Conservation (phyloP, 169 alveolate genomes). For the Sarcocystis neurona region DNA sequence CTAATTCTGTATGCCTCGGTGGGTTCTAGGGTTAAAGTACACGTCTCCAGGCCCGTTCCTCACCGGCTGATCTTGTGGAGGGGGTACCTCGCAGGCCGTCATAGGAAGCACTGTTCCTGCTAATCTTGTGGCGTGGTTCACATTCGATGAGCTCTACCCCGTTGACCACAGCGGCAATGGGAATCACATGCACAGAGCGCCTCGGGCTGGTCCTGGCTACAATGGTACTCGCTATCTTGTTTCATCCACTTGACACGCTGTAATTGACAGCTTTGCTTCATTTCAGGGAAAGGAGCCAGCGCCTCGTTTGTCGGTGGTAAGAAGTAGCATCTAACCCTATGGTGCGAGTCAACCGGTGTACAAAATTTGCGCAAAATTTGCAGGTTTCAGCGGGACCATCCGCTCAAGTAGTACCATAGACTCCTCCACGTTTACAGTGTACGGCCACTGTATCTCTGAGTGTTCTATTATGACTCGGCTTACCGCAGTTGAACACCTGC, state of each 20-base stretch:
- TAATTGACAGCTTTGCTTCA: not conserved
- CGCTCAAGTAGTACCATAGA: constrained; percentile 57
- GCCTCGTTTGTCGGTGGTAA: constrained; percentile 63
- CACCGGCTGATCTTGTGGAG: not conserved
- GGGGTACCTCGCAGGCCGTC: constrained; percentile 49
- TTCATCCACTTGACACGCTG: not conserved
- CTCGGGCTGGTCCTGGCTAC: constrained; percentile 64
- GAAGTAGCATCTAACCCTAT: not conserved
- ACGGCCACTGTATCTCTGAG: not conserved
- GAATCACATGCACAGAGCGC: constrained; percentile 65
- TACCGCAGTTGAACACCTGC: not conserved
- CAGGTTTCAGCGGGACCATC: constrained; percentile 53
- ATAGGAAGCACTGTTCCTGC: constrained; percentile 51
- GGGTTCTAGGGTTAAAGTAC: not conserved
- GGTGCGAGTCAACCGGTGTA: not conserved
- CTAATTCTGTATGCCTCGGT: constrained; percentile 60
- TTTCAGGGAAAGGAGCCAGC: constrained; percentile 59
- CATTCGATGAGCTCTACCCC: constrained; percentile 63
- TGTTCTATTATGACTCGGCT: too few relatives aligned
- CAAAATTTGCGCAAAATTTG: not conserved
- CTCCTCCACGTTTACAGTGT: constrained; percentile 57
- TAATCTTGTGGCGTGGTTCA: constrained; percentile 63
- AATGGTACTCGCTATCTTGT: constrained; percentile 41
- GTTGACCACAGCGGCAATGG: constrained; percentile 66
- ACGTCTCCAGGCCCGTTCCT: too few relatives aligned